phyloP scores from a whole-genome alignment of 495 filamentous ascomycete species.

The Staphylotrichum longicolle region DNA sequence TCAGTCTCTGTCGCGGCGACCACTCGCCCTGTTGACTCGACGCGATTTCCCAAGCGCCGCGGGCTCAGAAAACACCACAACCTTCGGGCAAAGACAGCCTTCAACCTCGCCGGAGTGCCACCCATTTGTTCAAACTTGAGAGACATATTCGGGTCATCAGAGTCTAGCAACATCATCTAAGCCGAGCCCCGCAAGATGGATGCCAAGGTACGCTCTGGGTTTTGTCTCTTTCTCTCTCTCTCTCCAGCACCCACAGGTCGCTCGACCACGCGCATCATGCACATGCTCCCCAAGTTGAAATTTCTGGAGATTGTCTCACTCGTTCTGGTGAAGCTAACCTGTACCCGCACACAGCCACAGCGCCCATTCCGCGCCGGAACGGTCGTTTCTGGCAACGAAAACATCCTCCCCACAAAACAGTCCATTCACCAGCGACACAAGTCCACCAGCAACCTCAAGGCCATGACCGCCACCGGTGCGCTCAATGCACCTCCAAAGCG shows the following conservation, averaged over 20 bases:
- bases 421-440: slow-evolving; percentile 76
- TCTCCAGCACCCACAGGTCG: neutral
- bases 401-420: slow-evolving; percentile 59
- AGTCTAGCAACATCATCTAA: slow-evolving; percentile 20
- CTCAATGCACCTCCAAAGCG: slow-evolving; percentile 70
- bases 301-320: too few species aligned
- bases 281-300: too few species aligned
- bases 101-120: neutral
- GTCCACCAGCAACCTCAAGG: slow-evolving; percentile 67
- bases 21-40: neutral
- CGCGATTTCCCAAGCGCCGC: neutral
- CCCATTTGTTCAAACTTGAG: neutral
- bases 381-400: slow-evolving; percentile 66
- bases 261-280: too few species aligned
- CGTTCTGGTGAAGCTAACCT: neutral
- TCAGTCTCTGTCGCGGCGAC: neutral
- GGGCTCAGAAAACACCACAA: neutral
- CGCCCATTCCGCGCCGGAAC: slow-evolving; percentile 60
- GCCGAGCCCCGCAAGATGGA: slow-evolving; percentile 34
- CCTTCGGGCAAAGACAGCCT: neutral
- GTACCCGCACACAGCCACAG: slow-evolving; percentile 61
- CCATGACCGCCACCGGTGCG: slow-evolving; percentile 53
- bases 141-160: slow-evolving; percentile 19
- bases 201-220: slow-evolving; percentile 33
- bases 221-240: too few species aligned